Conservation (phyloP, 352 stramenopile genomes). For the Pythium phragmitis region DNA sequence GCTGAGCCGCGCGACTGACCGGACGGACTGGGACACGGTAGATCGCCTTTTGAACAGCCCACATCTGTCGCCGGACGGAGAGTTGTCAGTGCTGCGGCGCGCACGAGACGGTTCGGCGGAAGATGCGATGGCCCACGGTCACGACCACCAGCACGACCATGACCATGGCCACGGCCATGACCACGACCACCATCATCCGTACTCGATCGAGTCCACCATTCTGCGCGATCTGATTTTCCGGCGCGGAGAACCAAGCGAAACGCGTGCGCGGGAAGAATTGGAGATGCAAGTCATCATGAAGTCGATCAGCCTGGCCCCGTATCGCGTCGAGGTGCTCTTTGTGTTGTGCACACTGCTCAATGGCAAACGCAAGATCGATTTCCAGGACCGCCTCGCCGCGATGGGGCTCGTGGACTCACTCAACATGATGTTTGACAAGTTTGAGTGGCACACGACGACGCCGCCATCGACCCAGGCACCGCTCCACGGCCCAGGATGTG, state of each 20-base stretch:
- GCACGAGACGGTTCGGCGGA: not conserved
- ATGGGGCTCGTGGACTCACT: slow-evolving; percentile 91
- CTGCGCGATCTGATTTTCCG: slow-evolving; percentile 75
- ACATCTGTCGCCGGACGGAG: slow-evolving; percentile 40
- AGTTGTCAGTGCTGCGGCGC: slow-evolving; percentile 55
- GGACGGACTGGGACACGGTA: slow-evolving; percentile 75
- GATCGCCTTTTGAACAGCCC: slow-evolving; percentile 57
- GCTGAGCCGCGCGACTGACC: slow-evolving; percentile 68
- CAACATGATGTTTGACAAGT: slow-evolving; percentile 93
- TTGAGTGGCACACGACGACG: slow-evolving; percentile 79
- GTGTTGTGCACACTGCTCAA: slow-evolving; percentile 96
- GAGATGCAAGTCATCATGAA: slow-evolving; percentile 90
- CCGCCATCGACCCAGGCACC: slow-evolving; percentile 48
- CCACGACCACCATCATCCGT: slow-evolving; percentile 38
- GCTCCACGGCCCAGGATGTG: slow-evolving; percentile 83
- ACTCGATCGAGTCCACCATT: slow-evolving; percentile 69
- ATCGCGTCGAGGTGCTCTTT: slow-evolving; percentile 96
- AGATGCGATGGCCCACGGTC: slow-evolving; percentile 15
- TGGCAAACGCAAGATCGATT: slow-evolving; percentile 92
- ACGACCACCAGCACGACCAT: slow-evolving; percentile 26
- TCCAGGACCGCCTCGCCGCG: slow-evolving; percentile 84
- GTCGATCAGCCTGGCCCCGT: slow-evolving; percentile 89
- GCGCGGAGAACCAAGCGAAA: slow-evolving; percentile 46
- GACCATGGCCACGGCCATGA: slow-evolving; percentile 27
- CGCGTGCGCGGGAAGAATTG: slow-evolving; percentile 54